Evolutionary conservation across 495 filamentous ascomycete species (phyloP), one percentile per base, ranked within the genome.

Genomic region (Cudoniella acicularis): DNA sequence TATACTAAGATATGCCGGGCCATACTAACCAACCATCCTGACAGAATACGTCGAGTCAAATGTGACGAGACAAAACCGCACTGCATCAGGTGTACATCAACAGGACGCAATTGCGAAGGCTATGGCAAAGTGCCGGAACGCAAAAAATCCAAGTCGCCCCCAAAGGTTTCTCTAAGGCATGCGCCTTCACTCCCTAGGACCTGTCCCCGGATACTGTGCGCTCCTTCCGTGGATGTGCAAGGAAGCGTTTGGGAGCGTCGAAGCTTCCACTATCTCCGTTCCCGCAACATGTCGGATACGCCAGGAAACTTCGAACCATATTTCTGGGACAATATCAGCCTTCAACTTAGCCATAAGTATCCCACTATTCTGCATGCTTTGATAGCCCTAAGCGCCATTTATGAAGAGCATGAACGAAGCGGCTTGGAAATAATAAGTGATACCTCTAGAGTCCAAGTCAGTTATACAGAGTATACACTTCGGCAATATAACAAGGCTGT

Each of bases 61-160:
- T n/a, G n/a, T n/a, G n/a, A n/a, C n/a, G n/a, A n/a, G n/a, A n/a
- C n/a, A n/a, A n/a, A n/a, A n/a, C n/a, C n/a, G n/a, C n/a, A n/a
- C 17, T 86, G 83, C 62, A 68, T 63, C 9, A 73, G 75, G 47
- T 86, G 83, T 60, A 48, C 77, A 49, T 78, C 73, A 9, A 81
- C 80, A 16, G 79, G 82, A 43, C 79, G 82, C 13, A 65, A 73
- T 21, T 86, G 83, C 65, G 43, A 47, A 6, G 43, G 43, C 8
- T 47, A 47, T 21, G 43, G 4, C 43, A 6, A n/a, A 21, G 16
- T 4, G 17, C 13, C 8, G 17, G n/a, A n/a, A n/a, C n/a, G n/a
- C n/a, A n/a, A n/a, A n/a, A n/a, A n/a, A n/a, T n/a, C n/a, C n/a
- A n/a, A n/a, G n/a, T n/a, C n/a, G n/a, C n/a, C n/a, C n/a, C 43